Evolutionary conservation across 116 monocot species (phyloP), one percentile per base, ranked within the genome.

Genomic region (Dioscorea cayenensis): DNA sequence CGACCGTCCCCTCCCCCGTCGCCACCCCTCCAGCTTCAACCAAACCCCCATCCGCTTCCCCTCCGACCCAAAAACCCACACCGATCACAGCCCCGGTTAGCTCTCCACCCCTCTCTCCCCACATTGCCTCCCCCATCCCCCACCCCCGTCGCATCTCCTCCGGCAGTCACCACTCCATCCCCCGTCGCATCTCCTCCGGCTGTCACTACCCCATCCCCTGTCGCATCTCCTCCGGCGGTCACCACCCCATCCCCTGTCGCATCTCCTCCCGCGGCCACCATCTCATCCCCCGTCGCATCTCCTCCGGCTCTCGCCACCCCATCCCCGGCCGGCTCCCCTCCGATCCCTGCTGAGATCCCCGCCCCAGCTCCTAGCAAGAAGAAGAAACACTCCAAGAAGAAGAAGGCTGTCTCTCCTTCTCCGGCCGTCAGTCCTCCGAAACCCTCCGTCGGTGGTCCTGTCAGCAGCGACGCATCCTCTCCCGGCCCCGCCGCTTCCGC

Each of bases 341-440:
- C 55, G 16, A 2, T 52, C 16, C 59, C 55, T 1, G 32, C 55
- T 2, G 70, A 28, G 52, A 28, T 70, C 32, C 58, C 70, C 29
- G 28, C 70, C 13, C 70, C 55, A 1, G 70, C 58, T 14, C 70
- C 70, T 19, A 62, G 62, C 62, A 62, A 62, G 62, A 62, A 62
- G 62, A 62, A 62, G 62, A 62, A 62, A 20, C 62, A 21, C 23
- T 27, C 22, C 23, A 62, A 62, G 62, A 67, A 52, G 72, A 76
- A 76, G 76, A 68, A 68, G 32, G 32, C 28, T 18, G 22, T 16
- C 49, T 73, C 73, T 9, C 61, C 73, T 11, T 69, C 79, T 43
- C 28, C 79, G 0, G 65, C 28, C 17, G 69, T 58, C 18, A 63
- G 51, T 35, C 69, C 79, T 3, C 18, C 74, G 7, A 60, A 63